Base-by-base conservation (phyloP, 352 stramenopile genomes). In the Phytophthora citrophthora region DNA sequence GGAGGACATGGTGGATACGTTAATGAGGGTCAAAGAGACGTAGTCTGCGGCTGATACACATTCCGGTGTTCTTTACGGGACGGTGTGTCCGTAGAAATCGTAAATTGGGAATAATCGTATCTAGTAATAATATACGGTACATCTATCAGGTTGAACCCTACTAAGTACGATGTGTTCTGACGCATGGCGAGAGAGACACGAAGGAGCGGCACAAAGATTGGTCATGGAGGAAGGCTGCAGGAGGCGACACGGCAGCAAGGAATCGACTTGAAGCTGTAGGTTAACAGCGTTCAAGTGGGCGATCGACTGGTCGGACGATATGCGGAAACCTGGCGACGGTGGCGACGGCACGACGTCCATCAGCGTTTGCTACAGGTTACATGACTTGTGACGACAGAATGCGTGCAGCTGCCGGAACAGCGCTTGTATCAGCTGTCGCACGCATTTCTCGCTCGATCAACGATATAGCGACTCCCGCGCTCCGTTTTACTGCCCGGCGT, bases 131-230 rank as follows among this genome's bases (percentile, higher is more conserved):
- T 11, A 4, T 68, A 16, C 50, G 6, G 44, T 68, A 12, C 20
- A 23, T 50, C 3, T 41, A 4, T 13, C 29, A 34, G 5, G 12
- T 39, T 55, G 45, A 44, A n/a, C 40, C 29, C 31, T 29, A 13
- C 23, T 63, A 67, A 63, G 57, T 71, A 34, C 62, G 62, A 60
- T 34, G 29, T 34, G 16, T 16, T 27, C 47, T n/a, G 36, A 50
- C 18, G 15, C 32, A 24, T 38, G n/a, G 43, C 20, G 54, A 47
- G 54, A 63, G 23, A 62, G 54, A 62, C 43, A 62, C 31, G 54
- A 39, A 20, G 16, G 29, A 34, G 29, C 29, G 11, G 29, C 29
- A 10, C 29, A 34, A 34, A 34, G 29, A 34, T 34, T 34, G 29
- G 29, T 34, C 29, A 34, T 0, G 1, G 29, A 34, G 1, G 29